A percentile compares a stretch with the other conserved stretches of the same genome.
These are phyloP conservation scores for Euphorbia celastroides DNA, from an alignment of 441 rosid species.

Conservation along the genomic window DNA sequence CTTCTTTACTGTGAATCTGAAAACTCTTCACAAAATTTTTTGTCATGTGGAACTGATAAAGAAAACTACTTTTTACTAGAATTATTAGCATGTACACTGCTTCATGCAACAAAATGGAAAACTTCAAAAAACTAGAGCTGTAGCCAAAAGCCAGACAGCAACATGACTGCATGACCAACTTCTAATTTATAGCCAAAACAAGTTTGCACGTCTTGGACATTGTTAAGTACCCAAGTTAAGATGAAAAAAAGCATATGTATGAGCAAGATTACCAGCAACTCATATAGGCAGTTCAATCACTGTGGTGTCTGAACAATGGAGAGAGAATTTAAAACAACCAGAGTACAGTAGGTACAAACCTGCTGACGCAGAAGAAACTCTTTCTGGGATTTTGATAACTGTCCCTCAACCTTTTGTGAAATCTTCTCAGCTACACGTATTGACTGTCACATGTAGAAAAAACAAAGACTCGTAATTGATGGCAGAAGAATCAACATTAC, in stretches of 20 bases:
- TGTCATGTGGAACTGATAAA: not conserved
- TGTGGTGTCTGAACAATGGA: not conserved
- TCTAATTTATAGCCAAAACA: not conserved
- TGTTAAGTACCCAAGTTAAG: not conserved
- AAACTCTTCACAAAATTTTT: not conserved
- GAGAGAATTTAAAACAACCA: conserved; percentile 6
- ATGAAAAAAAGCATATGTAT: not conserved
- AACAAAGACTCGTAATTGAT: conserved; percentile 21
- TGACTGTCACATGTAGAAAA: conserved; percentile 62
- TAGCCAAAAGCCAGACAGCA: not conserved
- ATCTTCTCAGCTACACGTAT: conserved; percentile 99
- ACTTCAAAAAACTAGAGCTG: not conserved
- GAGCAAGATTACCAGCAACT: not conserved
- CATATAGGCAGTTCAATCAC: not conserved
- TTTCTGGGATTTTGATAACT: conserved; percentile 96
- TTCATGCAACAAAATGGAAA: not conserved
- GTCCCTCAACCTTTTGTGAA: conserved; percentile 97
- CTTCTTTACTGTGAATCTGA: not conserved
- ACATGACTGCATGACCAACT: not conserved
- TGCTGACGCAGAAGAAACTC: conserved; percentile 98
- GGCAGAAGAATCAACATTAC: conserved; percentile 19
- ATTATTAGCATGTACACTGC: not conserved
- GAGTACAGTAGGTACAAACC: conserved; percentile 35
- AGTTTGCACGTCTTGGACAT: not conserved
- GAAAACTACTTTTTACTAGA: not conserved